Evolutionary conservation across 371 early-diverging fungal genomes (phyloP).

Genomic region (Fennellomyces sp.): DNA sequence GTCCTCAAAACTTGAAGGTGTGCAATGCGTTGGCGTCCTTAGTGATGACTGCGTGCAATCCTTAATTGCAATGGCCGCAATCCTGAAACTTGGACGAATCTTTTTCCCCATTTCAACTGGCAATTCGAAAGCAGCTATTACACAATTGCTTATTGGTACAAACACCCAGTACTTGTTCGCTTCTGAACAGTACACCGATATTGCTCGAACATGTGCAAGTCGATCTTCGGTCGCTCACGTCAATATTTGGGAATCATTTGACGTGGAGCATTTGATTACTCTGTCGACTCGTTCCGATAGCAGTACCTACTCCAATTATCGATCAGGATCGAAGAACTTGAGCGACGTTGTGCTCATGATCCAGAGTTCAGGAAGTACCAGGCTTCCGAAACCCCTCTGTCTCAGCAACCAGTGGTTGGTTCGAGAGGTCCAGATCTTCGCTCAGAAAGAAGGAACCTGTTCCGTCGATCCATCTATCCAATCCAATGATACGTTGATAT

Average conservation of each 20-base stretch:
- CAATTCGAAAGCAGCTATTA: slow-evolving; percentile 26
- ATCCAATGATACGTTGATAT: background rate
- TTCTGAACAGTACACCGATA: background rate
- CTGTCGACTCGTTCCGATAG: background rate
- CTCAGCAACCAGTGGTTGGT: slow-evolving; percentile 23
- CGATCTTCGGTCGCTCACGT: background rate
- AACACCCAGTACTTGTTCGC: slow-evolving; percentile 11
- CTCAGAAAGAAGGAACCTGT: slow-evolving; percentile 1
- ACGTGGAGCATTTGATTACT: background rate
- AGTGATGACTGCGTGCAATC: slow-evolving; percentile 15
- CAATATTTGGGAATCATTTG: background rate
- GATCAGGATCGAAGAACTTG: background rate
- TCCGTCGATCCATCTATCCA: too few relatives aligned
- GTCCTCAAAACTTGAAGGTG: background rate
- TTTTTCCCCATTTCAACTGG: slow-evolving; percentile 21
- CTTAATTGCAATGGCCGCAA: slow-evolving; percentile 16
- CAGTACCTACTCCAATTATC: background rate
- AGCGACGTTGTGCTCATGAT: slow-evolving; percentile 15
- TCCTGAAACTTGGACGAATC: slow-evolving; percentile 21
- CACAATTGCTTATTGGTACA: slow-evolving; percentile 14
- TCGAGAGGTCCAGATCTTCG: background rate
- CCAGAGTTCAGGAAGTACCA: slow-evolving; percentile 28
- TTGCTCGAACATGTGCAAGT: background rate
- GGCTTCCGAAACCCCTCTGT: slow-evolving; percentile 26
- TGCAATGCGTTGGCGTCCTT: slow-evolving; percentile 11